Conservation (phyloP, 768 basidiomycete species). For the Galerina sulciceps region DNA sequence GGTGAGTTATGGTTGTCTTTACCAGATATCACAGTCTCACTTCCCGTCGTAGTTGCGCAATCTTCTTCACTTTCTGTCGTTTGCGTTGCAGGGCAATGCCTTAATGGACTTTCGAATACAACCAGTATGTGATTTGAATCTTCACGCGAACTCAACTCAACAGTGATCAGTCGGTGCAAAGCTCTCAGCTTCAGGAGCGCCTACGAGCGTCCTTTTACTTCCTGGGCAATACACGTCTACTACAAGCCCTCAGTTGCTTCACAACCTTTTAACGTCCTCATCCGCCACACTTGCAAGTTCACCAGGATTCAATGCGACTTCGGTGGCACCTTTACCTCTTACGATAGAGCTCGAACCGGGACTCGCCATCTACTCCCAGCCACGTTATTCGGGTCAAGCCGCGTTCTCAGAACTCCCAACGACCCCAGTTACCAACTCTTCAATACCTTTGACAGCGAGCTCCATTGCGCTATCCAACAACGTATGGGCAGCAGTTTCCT, state of each 20-base stretch:
- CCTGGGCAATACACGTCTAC: conserved; percentile 78
- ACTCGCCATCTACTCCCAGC: conserved; percentile 62
- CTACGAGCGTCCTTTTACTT: conserved; percentile 63
- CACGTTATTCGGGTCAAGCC: conserved; percentile 69
- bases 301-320: conserved; percentile 67
- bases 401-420: conserved; percentile 63
- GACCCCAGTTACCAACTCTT: conserved; percentile 47
- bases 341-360: conserved; percentile 70
- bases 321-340: conserved; percentile 63
- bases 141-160: conserved; percentile 2
- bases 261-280: conserved; percentile 66
- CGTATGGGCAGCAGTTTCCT: conserved; percentile 68
- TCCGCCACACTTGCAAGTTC: conserved; percentile 62
- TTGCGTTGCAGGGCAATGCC: conserved; percentile 89
- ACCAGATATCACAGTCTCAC: conserved; percentile 9
- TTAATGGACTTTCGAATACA: conserved; percentile 77
- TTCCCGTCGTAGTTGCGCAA: conserved; percentile 50
- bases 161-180: conserved; percentile 65
- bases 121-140: conserved; percentile 48
- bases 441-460: conserved; percentile 53
- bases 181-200: conserved; percentile 56
- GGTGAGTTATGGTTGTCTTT: conserved; percentile 32
- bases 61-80: conserved; percentile 64
- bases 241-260: conserved; percentile 74
- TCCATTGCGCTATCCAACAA: conserved; percentile 74